Evolutionary conservation across 768 basidiomycete genomes (phyloP).

Genomic region (Pleurotus eryngii): DNA sequence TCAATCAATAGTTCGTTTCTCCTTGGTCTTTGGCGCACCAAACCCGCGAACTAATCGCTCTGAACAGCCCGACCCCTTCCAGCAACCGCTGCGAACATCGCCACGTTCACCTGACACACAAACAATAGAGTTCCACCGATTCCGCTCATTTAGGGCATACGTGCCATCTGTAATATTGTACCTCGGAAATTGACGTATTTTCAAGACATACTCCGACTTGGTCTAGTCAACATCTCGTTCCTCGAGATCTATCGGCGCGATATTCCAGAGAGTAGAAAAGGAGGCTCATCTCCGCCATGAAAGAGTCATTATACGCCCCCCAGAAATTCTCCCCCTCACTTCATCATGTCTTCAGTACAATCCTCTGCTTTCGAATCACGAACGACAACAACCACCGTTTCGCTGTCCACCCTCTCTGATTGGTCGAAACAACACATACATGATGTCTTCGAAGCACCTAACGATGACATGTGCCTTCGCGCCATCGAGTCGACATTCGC

Average conservation of each 20-base stretch:
- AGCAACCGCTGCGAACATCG: constrained; percentile 1
- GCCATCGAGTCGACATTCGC: constrained; percentile 48
- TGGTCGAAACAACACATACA: constrained; percentile 51
- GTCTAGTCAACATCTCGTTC: constrained; percentile 3
- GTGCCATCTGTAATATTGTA: not conserved
- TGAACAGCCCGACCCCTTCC: not conserved
- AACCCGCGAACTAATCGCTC: constrained; percentile 9
- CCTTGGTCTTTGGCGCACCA: constrained; percentile 7
- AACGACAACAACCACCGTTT: not conserved
- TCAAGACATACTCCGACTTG: constrained; percentile 2
- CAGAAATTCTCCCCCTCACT: constrained; percentile 1
- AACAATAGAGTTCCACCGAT: not conserved
- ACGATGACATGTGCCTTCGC: constrained; percentile 36
- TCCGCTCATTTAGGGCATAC: constrained; percentile 6
- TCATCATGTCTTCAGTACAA: constrained; percentile 4
- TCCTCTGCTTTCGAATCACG: constrained; percentile 6
- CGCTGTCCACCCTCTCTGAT: constrained; percentile 39
- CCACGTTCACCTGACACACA: not conserved
- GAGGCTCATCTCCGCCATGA: not conserved
- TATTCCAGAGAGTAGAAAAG: constrained; percentile 7
- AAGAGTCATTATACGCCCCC: not conserved
- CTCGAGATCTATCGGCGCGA: constrained; percentile 4
- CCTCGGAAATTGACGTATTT: constrained; percentile 8
- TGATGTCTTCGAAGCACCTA: constrained; percentile 46
- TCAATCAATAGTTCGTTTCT: constrained; percentile 7